Percentiles rank a stretch among this genome's conserved stretches.
phyloP scores from a whole-genome alignment of 116 monocot species.

The Iris pallida region DNA sequence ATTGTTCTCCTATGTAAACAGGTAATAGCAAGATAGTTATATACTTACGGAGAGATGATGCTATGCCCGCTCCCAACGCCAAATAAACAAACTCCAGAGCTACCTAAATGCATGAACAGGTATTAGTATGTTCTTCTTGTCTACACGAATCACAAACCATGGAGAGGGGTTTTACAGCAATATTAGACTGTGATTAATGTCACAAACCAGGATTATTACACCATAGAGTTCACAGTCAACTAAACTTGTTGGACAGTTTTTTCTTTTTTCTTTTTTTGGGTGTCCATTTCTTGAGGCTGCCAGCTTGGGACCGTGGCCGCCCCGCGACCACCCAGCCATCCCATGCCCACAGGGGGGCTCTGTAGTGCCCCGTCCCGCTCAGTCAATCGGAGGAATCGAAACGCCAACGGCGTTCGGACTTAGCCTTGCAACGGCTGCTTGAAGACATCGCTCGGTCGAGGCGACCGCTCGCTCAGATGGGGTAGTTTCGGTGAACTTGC shows the following conservation, averaged over 20 bases:
- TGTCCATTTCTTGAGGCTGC: too few relatives aligned
- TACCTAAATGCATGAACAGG: conserved; percentile 22
- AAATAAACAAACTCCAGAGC: conserved; percentile 40
- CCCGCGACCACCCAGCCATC: too few relatives aligned
- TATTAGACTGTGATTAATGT: not conserved
- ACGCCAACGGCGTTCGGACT: too few relatives aligned
- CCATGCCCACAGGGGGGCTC: too few relatives aligned
- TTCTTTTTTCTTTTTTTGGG: too few relatives aligned
- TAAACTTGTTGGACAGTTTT: not conserved
- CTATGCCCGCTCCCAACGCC: conserved; percentile 27
- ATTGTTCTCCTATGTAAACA: not conserved
- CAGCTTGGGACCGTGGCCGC: too few relatives aligned
- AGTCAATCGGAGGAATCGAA: too few relatives aligned
- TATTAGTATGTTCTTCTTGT: not conserved
- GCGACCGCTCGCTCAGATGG: too few relatives aligned
- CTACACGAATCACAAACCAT: not conserved
- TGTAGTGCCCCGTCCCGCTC: too few relatives aligned
- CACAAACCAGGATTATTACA: not conserved
- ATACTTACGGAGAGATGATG: conserved; percentile 43
- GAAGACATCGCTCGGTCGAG: too few relatives aligned
- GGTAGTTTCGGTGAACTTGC: too few relatives aligned
- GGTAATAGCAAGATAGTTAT: not conserved
- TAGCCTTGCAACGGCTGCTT: too few relatives aligned
- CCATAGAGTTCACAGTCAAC: not conserved
- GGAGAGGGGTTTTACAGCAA: not conserved